A percentile compares a stretch with the other conserved stretches of the same genome.
phyloP scores from a whole-genome alignment of 768 basidiomycete genomes.

The Leucosporidium scottii region DNA sequence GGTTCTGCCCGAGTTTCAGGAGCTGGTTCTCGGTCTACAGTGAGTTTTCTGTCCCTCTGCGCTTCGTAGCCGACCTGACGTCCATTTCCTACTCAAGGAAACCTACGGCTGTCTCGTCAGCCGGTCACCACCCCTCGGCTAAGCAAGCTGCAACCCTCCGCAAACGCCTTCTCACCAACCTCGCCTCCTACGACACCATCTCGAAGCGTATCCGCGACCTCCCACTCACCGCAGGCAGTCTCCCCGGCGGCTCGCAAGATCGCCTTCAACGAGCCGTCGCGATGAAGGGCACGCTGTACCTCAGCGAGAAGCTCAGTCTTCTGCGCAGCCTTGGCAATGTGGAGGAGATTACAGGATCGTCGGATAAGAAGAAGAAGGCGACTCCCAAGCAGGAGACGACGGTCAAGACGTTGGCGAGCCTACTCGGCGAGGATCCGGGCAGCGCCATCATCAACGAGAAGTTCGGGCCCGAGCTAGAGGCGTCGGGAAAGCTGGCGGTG shows the following conservation, averaged over 20 bases:
- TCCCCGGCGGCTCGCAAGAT: constrained; percentile 66
- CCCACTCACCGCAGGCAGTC: neutral
- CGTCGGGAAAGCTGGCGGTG: constrained; percentile 27
- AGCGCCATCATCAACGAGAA: neutral
- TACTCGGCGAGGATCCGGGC: constrained; percentile 17
- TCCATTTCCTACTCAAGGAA: constrained; percentile 12
- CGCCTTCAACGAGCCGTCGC: constrained; percentile 75
- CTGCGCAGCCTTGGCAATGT: constrained; percentile 49
- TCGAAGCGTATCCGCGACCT: constrained; percentile 74
- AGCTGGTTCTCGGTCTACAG: constrained; percentile 66
- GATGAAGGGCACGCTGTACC: constrained; percentile 65
- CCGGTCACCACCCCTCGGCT: constrained; percentile 35
- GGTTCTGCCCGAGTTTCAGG: constrained; percentile 77
- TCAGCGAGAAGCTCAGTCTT: constrained; percentile 85
- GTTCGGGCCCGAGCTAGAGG: constrained; percentile 8
- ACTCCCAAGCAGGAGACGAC: constrained; percentile 1
- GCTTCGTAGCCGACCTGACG: constrained; percentile 28
- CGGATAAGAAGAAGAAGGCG: neutral
- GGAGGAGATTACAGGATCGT: constrained; percentile 12
- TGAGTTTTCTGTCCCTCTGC: constrained; percentile 42
- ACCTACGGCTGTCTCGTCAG: constrained; percentile 53
- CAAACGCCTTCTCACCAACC: constrained; percentile 74
- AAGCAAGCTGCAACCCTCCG: constrained; percentile 60
- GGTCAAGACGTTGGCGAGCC: constrained; percentile 17
- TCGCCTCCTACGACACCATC: constrained; percentile 80